phyloP scores from a whole-genome alignment of 306 rosid genomes.

The Medicago lupulina region DNA sequence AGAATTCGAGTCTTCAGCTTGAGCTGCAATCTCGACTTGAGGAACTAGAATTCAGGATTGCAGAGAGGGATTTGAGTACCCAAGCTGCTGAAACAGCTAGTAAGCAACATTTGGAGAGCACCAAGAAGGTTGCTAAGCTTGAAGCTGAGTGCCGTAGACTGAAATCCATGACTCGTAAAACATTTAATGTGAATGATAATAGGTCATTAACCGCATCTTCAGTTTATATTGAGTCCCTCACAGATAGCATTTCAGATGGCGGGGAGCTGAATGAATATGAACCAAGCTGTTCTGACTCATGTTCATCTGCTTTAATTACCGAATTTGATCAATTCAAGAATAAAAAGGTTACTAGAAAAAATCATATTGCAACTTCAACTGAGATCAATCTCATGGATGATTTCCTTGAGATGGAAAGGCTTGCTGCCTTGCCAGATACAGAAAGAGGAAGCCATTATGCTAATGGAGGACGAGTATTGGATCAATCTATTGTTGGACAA shows the following conservation, averaged over 20 bases:
- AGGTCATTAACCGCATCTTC: slow-evolving; percentile 57
- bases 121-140: slow-evolving; percentile 74
- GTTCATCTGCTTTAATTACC: slow-evolving; percentile 46
- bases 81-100: slow-evolving; percentile 83
- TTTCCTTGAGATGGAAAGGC: slow-evolving; percentile 89
- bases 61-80: slow-evolving; percentile 74
- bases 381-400: slow-evolving; percentile 91
- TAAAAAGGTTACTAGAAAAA: slow-evolving; percentile 44
- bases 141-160: slow-evolving; percentile 80
- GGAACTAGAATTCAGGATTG: slow-evolving; percentile 62
- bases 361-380: slow-evolving; percentile 49
- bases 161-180: slow-evolving; percentile 58
- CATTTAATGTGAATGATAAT: slow-evolving; percentile 46
- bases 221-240: slow-evolving; percentile 54
- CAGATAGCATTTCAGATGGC: slow-evolving; percentile 66
- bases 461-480: slow-evolving; percentile 43
- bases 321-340: slow-evolving; percentile 53
- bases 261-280: slow-evolving; percentile 58
- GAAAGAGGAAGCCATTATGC: slow-evolving; percentile 46
- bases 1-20: slow-evolving; percentile 58
- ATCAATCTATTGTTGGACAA: slow-evolving; percentile 43
- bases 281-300: slow-evolving; percentile 50
- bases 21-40: slow-evolving; percentile 65
- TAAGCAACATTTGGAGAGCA: slow-evolving; percentile 72
- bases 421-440: slow-evolving; percentile 63